Conservation (phyloP, 148 eudicot genomes). For the Bassia scoparia region DNA sequence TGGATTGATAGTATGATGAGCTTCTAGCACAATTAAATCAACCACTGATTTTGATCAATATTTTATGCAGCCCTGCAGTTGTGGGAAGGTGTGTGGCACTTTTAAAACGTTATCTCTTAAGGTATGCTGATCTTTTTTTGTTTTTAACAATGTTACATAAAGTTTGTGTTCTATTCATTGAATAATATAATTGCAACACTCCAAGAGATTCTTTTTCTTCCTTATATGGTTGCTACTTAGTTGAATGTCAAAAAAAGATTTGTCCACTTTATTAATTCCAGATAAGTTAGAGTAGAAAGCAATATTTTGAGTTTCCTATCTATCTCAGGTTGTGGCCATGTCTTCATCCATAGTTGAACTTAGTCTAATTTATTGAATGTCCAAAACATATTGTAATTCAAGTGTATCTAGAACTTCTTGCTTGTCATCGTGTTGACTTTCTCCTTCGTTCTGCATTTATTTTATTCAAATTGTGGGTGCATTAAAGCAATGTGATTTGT, state of each 20-base stretch:
- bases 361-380: not conserved
- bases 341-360: not conserved
- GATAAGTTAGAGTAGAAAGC: not conserved
- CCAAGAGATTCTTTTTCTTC: not conserved
- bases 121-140: conserved; percentile 41
- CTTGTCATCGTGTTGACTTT: too few relatives aligned
- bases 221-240: not conserved
- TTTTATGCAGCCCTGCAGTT: conserved; percentile 85
- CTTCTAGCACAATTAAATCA: conserved; percentile 10
- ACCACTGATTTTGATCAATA: conserved; percentile 18
- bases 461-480: not conserved
- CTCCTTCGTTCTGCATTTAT: not conserved
- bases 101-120: conserved; percentile 73
- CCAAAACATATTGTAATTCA: too few relatives aligned
- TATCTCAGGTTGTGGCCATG: not conserved
- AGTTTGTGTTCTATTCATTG: not conserved
- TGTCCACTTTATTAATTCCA: not conserved
- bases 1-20: conserved; percentile 8
- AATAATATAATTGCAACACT: not conserved
- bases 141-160: not conserved
- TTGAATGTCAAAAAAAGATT: not conserved
- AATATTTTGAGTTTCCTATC: not conserved
- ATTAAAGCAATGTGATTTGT: not conserved
- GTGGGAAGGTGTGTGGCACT: conserved; percentile 90
- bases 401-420: not conserved